Base-by-base conservation (phyloP, 2,329 filamentous ascomycete genomes). In the Colletotrichum lentis region DNA sequence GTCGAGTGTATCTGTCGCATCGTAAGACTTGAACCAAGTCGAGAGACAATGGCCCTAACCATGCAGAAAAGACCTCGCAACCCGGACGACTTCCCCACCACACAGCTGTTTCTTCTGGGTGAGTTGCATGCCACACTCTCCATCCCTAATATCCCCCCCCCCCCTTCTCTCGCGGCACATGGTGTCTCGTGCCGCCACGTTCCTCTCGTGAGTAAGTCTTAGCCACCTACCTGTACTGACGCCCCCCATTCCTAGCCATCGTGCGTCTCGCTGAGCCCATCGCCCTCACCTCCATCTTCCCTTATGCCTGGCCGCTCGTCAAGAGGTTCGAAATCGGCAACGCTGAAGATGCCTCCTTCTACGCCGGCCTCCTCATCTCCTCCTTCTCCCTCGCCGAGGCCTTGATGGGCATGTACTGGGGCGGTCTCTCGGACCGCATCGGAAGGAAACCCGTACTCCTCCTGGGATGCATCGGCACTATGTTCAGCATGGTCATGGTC, bases 191-290 rank as follows among this genome's bases (percentile, higher is more conserved):
- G 27, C 55, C 39, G 37, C 41, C 49, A 46, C 37, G 54, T 37
- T 47, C 54, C 24, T 62, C 64, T 72, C 22, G 62, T 16, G n/a
- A 58, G 31, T 16, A 24, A 58, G 31, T 35, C 31, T 10, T 10
- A 35, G 31, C 43, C 41, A 46, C 50, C 59, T 44, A 46, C 50
- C 59, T 44, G 43, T 41, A 57, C 71, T 76, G 64, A 75, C 70
- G 39, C 43, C 22, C 22, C 31, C 1, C 47, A 24, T 70, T 56
- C 46, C 4, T 65, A 97, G 94, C 93, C 77, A 93, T 97, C 83
- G 94, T 96, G 76, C 93, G 94, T 71, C 88, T 97, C 72, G 92
- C 94, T 61, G 94, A 97, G 79, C 94, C 94, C 24, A 95, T 97
- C 73, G 94, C 94, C 58, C 86, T 97, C 71, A 97, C 94, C 1